A percentile compares a stretch with the other conserved stretches of the same genome.
Conservation (phyloP, 495 filamentous ascomycete species). For the Daldinia vernicosa region DNA sequence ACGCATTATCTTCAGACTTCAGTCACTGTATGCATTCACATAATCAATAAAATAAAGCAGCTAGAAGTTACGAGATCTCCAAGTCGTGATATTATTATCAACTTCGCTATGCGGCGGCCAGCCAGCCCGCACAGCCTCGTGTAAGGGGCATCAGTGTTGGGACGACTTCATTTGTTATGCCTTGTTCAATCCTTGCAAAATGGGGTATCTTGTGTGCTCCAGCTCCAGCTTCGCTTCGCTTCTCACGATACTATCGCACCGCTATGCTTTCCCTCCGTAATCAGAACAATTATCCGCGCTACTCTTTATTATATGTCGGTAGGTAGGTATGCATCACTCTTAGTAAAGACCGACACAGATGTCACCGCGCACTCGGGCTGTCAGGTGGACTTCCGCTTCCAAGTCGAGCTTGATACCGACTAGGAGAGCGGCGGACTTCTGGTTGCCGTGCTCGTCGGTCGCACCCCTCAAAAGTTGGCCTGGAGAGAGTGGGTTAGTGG, state of each 20-base stretch:
- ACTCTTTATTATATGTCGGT: background rate
- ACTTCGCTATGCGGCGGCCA: conserved; percentile 32
- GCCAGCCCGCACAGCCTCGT: conserved; percentile 30
- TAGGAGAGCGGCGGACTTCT: conserved; percentile 53
- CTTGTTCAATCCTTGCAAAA: conserved; percentile 38
- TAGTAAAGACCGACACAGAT: conserved; percentile 51
- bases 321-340: background rate
- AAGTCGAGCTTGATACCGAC: conserved; percentile 60
- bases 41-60: background rate
- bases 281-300: conserved; percentile 4
- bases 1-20: background rate
- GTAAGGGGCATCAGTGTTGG: conserved; percentile 10
- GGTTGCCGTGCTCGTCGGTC: conserved; percentile 53
- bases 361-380: conserved; percentile 56
- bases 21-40: background rate
- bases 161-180: conserved; percentile 15
- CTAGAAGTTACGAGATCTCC: conserved; percentile 25
- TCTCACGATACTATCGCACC: conserved; percentile 13
- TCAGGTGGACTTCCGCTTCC: conserved; percentile 58
- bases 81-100: conserved; percentile 38
- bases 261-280: conserved; percentile 19
- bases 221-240: conserved; percentile 30
- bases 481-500: conserved; percentile 4
- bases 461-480: conserved; percentile 53
- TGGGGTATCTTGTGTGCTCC: conserved; percentile 35